These are phyloP conservation scores for Mollisia scopiformis DNA, from an alignment of 2,329 filamentous ascomycete species.

Conservation along the genomic window DNA sequence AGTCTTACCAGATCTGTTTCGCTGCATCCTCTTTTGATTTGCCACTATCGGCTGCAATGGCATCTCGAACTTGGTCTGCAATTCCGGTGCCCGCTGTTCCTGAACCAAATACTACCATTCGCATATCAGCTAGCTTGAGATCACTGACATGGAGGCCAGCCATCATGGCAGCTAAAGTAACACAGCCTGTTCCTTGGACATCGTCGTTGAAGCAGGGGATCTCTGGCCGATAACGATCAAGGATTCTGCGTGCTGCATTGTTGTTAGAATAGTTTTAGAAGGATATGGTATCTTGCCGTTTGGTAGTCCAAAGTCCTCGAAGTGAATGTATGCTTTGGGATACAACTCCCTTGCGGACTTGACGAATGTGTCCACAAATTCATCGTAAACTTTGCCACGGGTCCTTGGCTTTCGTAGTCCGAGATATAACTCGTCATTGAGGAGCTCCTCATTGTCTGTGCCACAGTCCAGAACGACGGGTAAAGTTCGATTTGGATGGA, in stretches of 20 bases:
- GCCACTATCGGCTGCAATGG: constrained; percentile 69
- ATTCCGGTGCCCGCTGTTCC: constrained; percentile 85
- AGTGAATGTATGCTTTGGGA: constrained; percentile 83
- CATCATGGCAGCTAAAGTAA: constrained; percentile 82
- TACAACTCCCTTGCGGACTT: constrained; percentile 68
- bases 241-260: constrained; percentile 60
- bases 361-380: constrained; percentile 78
- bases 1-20: constrained; percentile 73
- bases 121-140: constrained; percentile 67
- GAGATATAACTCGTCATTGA: constrained; percentile 79
- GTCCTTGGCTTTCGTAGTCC: constrained; percentile 70
- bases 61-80: constrained; percentile 81
- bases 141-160: constrained; percentile 72
- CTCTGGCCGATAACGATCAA: constrained; percentile 73
- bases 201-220: constrained; percentile 92
- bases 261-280: neutral
- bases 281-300: constrained; percentile 54
- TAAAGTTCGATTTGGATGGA: constrained; percentile 77
- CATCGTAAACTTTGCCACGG: constrained; percentile 73
- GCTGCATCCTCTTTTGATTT: constrained; percentile 75
- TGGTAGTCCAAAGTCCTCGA: constrained; percentile 81
- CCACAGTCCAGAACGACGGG: constrained; percentile 86
- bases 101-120: constrained; percentile 77
- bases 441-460: constrained; percentile 76
- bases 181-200: constrained; percentile 86